Evolutionary conservation across 352 stramenopile genomes (phyloP).

Genomic region (Thalassiosira livingstoniorum): DNA sequence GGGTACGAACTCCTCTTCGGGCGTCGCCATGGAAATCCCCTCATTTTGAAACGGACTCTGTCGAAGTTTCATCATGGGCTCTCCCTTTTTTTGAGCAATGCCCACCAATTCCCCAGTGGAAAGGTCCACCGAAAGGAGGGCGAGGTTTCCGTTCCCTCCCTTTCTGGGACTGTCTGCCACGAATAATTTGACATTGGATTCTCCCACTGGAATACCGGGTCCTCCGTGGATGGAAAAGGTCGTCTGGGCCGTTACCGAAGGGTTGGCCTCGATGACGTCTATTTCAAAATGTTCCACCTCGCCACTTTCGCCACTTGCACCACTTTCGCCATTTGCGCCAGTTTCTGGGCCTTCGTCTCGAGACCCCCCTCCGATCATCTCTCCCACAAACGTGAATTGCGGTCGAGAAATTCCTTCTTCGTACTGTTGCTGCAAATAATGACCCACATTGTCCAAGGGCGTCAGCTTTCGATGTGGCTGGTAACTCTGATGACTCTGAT

Average conservation of each 20-base stretch:
- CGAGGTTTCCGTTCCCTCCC: background rate
- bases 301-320: background rate
- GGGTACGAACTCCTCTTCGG: background rate
- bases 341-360: background rate
- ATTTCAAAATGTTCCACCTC: background rate
- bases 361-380: background rate
- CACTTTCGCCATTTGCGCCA: background rate
- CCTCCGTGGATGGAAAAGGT: background rate
- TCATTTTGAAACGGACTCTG: background rate
- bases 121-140: background rate
- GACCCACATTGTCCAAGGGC: background rate
- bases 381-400: background rate
- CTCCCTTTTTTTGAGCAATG: slow-evolving; percentile 3
- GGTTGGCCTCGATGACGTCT: background rate
- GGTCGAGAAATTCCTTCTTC: background rate
- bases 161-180: background rate
- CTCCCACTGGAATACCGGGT: background rate
- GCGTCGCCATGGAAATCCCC: background rate
- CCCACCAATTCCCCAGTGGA: background rate
- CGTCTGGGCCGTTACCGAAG: background rate
- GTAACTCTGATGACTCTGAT: background rate
- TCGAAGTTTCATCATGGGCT: slow-evolving; percentile 1
- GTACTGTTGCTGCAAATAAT: background rate
- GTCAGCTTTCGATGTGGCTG: background rate
- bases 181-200: background rate